Evolutionary conservation across 306 rosid genomes (phyloP), one percentile per base, ranked within the genome.

Genomic region (Sechiopsis laciniata): DNA sequence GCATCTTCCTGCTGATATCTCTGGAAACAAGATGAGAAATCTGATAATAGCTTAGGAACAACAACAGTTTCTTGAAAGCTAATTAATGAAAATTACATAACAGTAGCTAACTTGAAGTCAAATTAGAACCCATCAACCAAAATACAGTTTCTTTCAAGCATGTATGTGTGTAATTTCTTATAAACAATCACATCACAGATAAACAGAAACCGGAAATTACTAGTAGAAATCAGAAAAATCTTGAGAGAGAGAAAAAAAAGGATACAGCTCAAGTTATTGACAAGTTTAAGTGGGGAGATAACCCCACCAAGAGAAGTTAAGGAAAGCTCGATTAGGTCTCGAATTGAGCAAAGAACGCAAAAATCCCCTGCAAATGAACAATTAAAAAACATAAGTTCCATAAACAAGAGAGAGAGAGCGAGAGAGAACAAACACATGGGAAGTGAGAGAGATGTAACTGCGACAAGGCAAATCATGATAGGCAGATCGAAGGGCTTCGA

Each of bases 1-100:
- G 96, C 97, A 83, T 94, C 99, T 75, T 94, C 99, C 80, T 94
- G 99, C 82, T 87, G 88, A 55, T 82, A 81, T 73, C 88, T 85
- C 75, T 14, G 78, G 74, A 94, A 91, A 20, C 5, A 75, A 72
- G 96, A 84, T 55, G 92, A 89, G 80, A 94, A 78, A 68, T 84
- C 97, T 94, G 69, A 58, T 60, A 0, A 8, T 54, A 12, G 55
- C 84, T 94, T 73, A 90, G 42, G 98, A 82, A 81, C 54, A 72
- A 82, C 90, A 84, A 67, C 13, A n/a, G n/a, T n/a, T n/a, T n/a
- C n/a, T n/a, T n/a, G n/a, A n/a, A n/a, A n/a, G n/a, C n/a, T n/a
- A n/a, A n/a, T n/a, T n/a, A n/a, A n/a, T n/a, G n/a, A n/a, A n/a
- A n/a, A n/a, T n/a, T 29, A 29, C 32, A 29, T 29, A 29, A 29